These are phyloP conservation scores for Domatiomyces globalis DNA, from an alignment of 2,329 filamentous ascomycete species.

Conservation along the genomic window DNA sequence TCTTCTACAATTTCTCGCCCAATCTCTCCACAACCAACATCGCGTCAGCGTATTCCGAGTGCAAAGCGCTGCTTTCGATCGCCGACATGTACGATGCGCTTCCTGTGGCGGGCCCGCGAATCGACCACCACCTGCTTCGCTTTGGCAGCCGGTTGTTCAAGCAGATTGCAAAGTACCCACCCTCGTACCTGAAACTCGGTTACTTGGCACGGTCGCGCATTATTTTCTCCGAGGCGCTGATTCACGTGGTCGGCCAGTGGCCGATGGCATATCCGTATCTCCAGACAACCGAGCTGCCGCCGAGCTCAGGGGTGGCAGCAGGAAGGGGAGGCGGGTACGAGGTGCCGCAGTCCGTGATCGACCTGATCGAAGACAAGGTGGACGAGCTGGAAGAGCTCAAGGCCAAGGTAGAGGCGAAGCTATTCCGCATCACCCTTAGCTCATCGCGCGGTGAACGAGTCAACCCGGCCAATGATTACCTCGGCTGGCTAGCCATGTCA, in stretches of 20 bases:
- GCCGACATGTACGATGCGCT: constrained; percentile 94
- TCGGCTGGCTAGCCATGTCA: constrained; percentile 79
- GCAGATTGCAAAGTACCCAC: constrained; percentile 91
- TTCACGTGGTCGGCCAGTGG: constrained; percentile 93
- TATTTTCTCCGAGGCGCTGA: constrained; percentile 73
- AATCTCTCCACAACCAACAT: constrained; percentile 74
- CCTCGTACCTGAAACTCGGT: constrained; percentile 78
- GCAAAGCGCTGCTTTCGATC: constrained; percentile 72
- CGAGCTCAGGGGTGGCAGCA: constrained; percentile 11
- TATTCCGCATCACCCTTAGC: constrained; percentile 68
- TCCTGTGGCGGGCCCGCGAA: constrained; percentile 69
- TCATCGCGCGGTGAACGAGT: constrained; percentile 72
- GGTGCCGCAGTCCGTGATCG: constrained; percentile 62
- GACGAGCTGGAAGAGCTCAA: constrained; percentile 80
- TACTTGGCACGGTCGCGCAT: constrained; percentile 72
- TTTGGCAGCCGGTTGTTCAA: constrained; percentile 88
- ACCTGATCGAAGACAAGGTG: constrained; percentile 88
- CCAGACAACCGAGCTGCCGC: constrained; percentile 38
- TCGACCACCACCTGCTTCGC: constrained; percentile 85
- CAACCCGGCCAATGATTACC: constrained; percentile 60
- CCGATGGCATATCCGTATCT: constrained; percentile 66
- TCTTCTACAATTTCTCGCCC: constrained; percentile 89
- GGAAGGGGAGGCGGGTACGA: constrained; percentile 22
- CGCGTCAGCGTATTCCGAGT: constrained; percentile 82
- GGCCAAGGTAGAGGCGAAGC: constrained; percentile 60